Percentiles rank a stretch among this genome's conserved stretches.
Conservation (phyloP, 129 eudicot genomes). For the Tagetes patula region DNA sequence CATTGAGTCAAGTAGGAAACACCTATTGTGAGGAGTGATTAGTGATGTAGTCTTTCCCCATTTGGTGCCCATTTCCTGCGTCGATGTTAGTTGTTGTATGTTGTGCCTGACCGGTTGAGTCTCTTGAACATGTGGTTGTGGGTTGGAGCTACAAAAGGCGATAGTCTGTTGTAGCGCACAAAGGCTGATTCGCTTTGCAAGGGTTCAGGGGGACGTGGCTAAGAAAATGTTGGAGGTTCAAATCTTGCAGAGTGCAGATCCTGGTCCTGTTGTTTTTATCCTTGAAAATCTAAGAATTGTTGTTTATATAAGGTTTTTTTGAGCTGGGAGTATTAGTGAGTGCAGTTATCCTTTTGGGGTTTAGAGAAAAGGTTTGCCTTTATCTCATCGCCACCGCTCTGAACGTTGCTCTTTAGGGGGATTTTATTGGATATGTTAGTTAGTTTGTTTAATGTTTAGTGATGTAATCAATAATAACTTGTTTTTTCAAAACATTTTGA, state of each 20-base stretch:
- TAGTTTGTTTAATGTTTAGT: not conserved
- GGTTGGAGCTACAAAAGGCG: conserved; percentile 6
- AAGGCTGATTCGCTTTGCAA: not conserved
- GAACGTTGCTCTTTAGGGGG: too few species aligned
- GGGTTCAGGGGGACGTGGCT: too few species aligned
- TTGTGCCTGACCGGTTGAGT: not conserved
- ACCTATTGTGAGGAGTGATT: conserved; percentile 16
- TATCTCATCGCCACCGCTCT: too few species aligned
- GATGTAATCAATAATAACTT: not conserved
- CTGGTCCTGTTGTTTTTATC: too few species aligned
- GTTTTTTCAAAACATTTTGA: not conserved
- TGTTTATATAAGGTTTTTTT: too few species aligned
- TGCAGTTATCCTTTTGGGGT: too few species aligned
- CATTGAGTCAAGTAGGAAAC: conserved; percentile 9
- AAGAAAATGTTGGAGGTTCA: too few species aligned
- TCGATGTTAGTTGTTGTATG: not conserved
- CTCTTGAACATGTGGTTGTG: conserved; percentile 9
- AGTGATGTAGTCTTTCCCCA: conserved; percentile 10
- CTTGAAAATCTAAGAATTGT: too few species aligned
- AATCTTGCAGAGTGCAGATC: too few species aligned
- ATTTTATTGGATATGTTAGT: too few species aligned
- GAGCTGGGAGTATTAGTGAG: too few species aligned
- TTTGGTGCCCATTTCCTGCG: conserved; percentile 5
- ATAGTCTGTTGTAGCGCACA: not conserved
- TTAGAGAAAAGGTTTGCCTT: too few species aligned